phyloP scores from a whole-genome alignment of 2,329 filamentous ascomycete species.

The Diplodia scrobiculata region DNA sequence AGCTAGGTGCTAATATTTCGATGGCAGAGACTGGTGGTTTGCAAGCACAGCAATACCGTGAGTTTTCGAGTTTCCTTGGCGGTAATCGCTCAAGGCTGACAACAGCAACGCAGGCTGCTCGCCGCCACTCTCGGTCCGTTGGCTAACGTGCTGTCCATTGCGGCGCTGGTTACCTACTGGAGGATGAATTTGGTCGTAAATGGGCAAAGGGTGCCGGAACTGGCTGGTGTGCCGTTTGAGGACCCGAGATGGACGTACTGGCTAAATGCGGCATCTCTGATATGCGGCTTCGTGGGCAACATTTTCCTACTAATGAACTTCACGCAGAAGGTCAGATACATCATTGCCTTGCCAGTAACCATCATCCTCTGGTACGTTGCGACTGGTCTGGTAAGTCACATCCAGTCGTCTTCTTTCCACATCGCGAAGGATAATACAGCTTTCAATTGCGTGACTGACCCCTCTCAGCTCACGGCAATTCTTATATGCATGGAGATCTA shows the following conservation, averaged over 20 bases:
- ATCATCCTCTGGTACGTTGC: constrained; percentile 76
- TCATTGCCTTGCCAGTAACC: constrained; percentile 77
- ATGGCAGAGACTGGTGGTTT: constrained; percentile 44
- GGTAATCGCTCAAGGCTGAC: background rate
- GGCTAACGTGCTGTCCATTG: constrained; percentile 85
- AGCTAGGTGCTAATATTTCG: background rate
- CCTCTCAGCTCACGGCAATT: constrained; percentile 61
- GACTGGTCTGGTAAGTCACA: constrained; percentile 57
- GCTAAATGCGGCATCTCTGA: constrained; percentile 77
- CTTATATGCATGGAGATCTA: constrained; percentile 68
- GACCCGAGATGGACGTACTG: constrained; percentile 75
- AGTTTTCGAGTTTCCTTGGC: background rate
- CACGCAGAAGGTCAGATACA: constrained; percentile 75
- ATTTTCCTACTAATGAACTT: constrained; percentile 84
- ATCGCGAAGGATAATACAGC: background rate
- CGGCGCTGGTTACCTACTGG: constrained; percentile 81
- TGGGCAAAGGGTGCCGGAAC: constrained; percentile 54
- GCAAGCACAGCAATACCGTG: constrained; percentile 43
- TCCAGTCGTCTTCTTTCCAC: background rate
- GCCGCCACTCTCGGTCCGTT: constrained; percentile 83
- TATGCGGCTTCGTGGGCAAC: constrained; percentile 75
- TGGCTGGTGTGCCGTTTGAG: constrained; percentile 57
- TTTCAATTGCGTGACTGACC: constrained; percentile 4
- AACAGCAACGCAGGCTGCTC: constrained; percentile 55
- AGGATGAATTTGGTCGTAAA: constrained; percentile 59